Evolutionary conservation across 176 grass and related monocot genomes (phyloP).

Genomic region (Typha latifolia): DNA sequence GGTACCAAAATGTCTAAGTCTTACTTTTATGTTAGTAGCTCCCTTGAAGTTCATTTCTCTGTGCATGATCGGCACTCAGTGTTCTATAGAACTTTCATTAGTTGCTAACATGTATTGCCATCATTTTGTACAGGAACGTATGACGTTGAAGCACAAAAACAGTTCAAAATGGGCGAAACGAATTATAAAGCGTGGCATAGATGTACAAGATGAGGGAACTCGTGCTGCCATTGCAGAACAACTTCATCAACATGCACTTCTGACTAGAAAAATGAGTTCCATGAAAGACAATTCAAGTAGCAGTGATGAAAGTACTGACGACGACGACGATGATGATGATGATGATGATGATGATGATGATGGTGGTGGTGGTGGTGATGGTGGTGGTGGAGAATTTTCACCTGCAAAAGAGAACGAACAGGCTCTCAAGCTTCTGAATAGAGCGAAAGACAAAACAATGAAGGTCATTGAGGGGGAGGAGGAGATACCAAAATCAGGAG

Average conservation of each 20-base stretch:
- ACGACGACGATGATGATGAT: slow-evolving; percentile 40
- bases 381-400: slow-evolving; percentile 7
- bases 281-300: slow-evolving; percentile 53
- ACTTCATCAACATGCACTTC: slow-evolving; percentile 57
- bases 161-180: slow-evolving; percentile 80
- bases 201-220: slow-evolving; percentile 84
- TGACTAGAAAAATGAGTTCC: slow-evolving; percentile 93
- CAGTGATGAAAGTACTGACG: slow-evolving; percentile 52
- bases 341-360: slow-evolving; percentile 62
- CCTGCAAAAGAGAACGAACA: slow-evolving; percentile 20
- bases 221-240: slow-evolving; percentile 70
- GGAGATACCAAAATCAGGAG: slow-evolving; percentile 49
- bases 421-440: slow-evolving; percentile 48
- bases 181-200: slow-evolving; percentile 70
- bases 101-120: neutral
- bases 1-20: slow-evolving; percentile 16
- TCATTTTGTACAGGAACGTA: slow-evolving; percentile 56
- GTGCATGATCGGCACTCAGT: too few species aligned
- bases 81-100: neutral
- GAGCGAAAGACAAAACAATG: slow-evolving; percentile 64
- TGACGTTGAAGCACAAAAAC: slow-evolving; percentile 91
- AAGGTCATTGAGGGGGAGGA: slow-evolving; percentile 51
- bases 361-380: too few species aligned
- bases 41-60: too few species aligned
- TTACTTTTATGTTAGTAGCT: too few species aligned